Percentiles rank a stretch among this genome's conserved stretches.
phyloP scores from a whole-genome alignment of 2,329 filamentous ascomycete genomes.

The Fusarium sp. region DNA sequence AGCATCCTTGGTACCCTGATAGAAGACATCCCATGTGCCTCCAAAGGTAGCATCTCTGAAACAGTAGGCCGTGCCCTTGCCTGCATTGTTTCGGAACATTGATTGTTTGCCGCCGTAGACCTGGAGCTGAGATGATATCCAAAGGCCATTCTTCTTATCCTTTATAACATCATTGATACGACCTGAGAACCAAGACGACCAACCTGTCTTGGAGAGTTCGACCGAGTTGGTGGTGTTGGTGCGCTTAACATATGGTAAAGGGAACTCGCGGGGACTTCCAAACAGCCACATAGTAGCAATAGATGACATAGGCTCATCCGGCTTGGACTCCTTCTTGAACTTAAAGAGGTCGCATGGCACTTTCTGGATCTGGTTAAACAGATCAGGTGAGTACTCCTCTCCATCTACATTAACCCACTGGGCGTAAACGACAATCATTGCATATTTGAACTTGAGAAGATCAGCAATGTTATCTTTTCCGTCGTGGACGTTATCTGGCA shows the following conservation, averaged over 20 bases:
- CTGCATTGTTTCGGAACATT: slow-evolving; percentile 54
- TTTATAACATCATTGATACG: slow-evolving; percentile 43
- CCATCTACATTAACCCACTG: neutral
- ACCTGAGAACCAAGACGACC: slow-evolving; percentile 37
- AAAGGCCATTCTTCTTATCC: slow-evolving; percentile 8
- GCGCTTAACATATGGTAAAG: slow-evolving; percentile 61
- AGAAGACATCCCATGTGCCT: neutral
- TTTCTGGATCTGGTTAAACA: neutral
- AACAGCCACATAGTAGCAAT: slow-evolving; percentile 56
- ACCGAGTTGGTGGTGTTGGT: slow-evolving; percentile 58
- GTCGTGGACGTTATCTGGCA: slow-evolving; percentile 18
- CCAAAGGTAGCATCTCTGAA: slow-evolving; percentile 59
- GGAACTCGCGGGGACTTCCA: slow-evolving; percentile 58
- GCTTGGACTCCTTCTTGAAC: neutral
- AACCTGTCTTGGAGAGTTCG: slow-evolving; percentile 54
- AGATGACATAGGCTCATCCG: neutral
- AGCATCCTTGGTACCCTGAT: neutral
- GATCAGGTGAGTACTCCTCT: neutral
- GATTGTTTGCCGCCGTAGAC: slow-evolving; percentile 59
- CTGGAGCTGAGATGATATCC: slow-evolving; percentile 59
- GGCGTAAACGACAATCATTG: neutral
- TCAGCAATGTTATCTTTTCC: slow-evolving; percentile 4
- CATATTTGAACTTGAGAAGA: slow-evolving; percentile 6
- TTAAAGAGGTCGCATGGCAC: neutral
- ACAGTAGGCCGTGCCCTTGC: slow-evolving; percentile 60